Evolutionary conservation across 306 rosid species (phyloP), one percentile per base, ranked within the genome.

Genomic region (Clitoria ternatea): DNA sequence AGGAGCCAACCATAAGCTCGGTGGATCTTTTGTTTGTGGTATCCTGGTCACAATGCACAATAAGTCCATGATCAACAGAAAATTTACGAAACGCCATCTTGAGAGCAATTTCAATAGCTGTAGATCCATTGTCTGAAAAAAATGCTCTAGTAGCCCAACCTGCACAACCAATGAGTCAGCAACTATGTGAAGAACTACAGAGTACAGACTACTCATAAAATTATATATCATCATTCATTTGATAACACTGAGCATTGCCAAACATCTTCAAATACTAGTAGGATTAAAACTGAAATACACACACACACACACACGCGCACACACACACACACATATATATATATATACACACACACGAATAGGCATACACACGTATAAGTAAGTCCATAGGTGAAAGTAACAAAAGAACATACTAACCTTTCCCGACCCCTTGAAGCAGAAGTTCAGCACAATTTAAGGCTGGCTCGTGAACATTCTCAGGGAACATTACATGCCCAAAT

Each of bases 401-500:
- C 22, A 35, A 57, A 75, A 6, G 14, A 3, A 6, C 14, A 11
- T 62, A 42, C 84, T 32, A 55, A 90, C 97, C 96, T 87, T 90
- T 89, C 64, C 97, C 96, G 26, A 79, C 97, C 30, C 97, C 97
- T 78, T 87, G 84, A 81, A 90, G 97, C 84, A 94, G 87, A 81
- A 94, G 88, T 82, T 94, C 95, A 40, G 98, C 95, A 81, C 92
- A 85, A 76, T 83, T 78, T 73, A 94, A 74, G 74, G 89, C 97
- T 67, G 98, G 98, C 70, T 94, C 98, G 7, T 90, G 85, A 42
- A 94, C 85, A 80, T 94, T 94, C 86, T 94, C 97, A 32, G 98
- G 97, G 85, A 94, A 94, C 98, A 94, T 94, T 26, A 94, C 97
- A 79, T 94, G 98, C 72, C 98, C 98, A 87, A 65, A 94, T 87